Base-by-base conservation (phyloP, 768 basidiomycete species). In the Gelatoporia subvermispora region DNA sequence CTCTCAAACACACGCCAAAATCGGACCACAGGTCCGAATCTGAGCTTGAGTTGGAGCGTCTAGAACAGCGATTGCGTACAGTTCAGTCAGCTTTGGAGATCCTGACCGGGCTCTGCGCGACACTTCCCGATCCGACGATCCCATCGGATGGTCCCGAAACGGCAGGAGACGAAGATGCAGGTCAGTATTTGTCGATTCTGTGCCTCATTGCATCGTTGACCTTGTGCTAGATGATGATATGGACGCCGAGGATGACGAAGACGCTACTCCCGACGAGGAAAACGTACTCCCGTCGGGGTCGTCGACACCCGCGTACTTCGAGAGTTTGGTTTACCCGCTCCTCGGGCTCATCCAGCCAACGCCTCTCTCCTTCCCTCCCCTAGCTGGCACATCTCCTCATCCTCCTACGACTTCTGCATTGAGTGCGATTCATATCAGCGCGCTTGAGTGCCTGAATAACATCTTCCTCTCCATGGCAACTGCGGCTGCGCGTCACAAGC, bases 381-480 rank as follows among this genome's bases (percentile, higher is more conserved):
- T 77, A 16, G 74, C 79, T 20, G 67, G 76, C 4, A 78, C 79
- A 10, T 93, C 91, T 0, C 71, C 76, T 18, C 89, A 95, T 60
- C 89, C 92, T 35, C 93, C 93, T 2, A 93, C 85, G 11, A 95
- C 93, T 0, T 89, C 92, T 21, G 86, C 75, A 9, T 77, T 97
- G 39, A 79, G 87, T 53, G 81, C 86, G 7, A 81, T 95, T 43
- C 93, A 96, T 61, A 73, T 91, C 48, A 76, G 84, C 54, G 88
- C 92, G 9, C 73, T 94, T 22, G 92, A 95, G 63, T 93, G 93
- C 60, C 73, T 97, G 41, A 93, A 89, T 60, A 96, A 97, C 60
- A 73, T 93, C 35, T 85, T 95, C 59, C 72, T 94, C 31, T 84
- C 91, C 47, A 43, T 55, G 3, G 72, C 88, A 11, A 75, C 82